These are phyloP conservation scores for Pichia eremophila DNA, from an alignment of 805 yeast genomes.

Conservation along the genomic window DNA sequence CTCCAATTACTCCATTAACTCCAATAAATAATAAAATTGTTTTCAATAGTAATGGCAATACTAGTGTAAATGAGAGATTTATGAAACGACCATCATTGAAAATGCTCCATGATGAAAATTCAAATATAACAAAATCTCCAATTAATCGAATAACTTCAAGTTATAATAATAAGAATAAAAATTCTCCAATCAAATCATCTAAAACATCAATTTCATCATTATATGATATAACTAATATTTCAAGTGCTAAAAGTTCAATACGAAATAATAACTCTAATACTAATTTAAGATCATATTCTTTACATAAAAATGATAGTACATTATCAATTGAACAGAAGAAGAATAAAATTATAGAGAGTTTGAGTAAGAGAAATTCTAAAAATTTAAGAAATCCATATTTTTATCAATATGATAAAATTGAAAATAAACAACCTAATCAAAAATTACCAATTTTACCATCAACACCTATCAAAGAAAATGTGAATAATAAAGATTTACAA, in stretches of 20 bases:
- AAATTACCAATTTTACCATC: background rate
- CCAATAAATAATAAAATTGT: background rate
- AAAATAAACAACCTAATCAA: conserved; percentile 2
- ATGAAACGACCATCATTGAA: conserved; percentile 1
- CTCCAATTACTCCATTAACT: background rate
- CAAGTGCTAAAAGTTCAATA: background rate
- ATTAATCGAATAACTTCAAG: background rate
- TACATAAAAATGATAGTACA: background rate
- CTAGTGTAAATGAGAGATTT: background rate
- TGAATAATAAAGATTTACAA: background rate
- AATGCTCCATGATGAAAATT: background rate
- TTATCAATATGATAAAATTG: conserved; percentile 4
- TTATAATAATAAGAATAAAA: background rate
- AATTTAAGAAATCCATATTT: conserved; percentile 7
- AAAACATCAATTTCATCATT: background rate
- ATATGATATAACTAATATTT: conserved; percentile 1
- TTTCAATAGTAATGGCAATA: background rate
- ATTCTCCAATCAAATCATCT: background rate
- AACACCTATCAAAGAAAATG: background rate
- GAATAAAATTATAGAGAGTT: conserved; percentile 1
- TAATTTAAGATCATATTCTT: background rate
- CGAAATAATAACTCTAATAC: background rate
- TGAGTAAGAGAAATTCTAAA: conserved; percentile 4
- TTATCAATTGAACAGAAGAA: conserved; percentile 4
- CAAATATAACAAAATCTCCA: background rate